These are phyloP conservation scores for Warburgia ugandensis DNA, from an alignment of 164 flowering plant genomes.

Conservation along the genomic window DNA sequence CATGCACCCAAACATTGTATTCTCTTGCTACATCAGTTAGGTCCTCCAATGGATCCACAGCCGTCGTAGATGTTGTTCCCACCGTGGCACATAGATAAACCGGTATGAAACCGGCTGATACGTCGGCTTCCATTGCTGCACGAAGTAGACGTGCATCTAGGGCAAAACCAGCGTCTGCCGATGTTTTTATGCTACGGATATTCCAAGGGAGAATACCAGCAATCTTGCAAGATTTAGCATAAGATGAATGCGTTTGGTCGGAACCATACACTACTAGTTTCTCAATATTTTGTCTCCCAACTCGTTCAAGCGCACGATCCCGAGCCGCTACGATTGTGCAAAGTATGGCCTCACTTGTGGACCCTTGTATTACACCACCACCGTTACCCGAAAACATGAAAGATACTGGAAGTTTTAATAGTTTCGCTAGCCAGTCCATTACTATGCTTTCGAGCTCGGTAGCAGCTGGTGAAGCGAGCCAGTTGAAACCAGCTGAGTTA, in stretches of 20 bases:
- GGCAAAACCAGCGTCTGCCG: slow-evolving; percentile 15
- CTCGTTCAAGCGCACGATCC: slow-evolving; percentile 19
- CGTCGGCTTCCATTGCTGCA: slow-evolving; percentile 26
- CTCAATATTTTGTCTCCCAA: slow-evolving; percentile 17
- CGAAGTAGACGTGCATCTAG: slow-evolving; percentile 22
- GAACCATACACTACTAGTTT: slow-evolving; percentile 53
- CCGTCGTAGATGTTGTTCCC: slow-evolving; percentile 58
- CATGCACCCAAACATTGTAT: slow-evolving; percentile 48
- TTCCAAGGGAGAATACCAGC: slow-evolving; percentile 36
- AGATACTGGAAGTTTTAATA: slow-evolving; percentile 38
- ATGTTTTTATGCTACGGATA: slow-evolving; percentile 27
- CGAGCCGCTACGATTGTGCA: slow-evolving; percentile 48
- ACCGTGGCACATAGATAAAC: slow-evolving; percentile 41
- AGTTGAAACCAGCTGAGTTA: slow-evolving; percentile 52
- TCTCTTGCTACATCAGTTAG: slow-evolving; percentile 36
- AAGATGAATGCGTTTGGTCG: slow-evolving; percentile 59
- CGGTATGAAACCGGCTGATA: slow-evolving; percentile 40
- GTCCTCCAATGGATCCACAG: slow-evolving; percentile 41
- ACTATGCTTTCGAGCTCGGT: slow-evolving; percentile 61
- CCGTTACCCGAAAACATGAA: slow-evolving; percentile 41
- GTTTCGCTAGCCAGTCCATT: slow-evolving; percentile 46
- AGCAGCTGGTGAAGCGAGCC: slow-evolving; percentile 57
- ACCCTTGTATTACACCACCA: slow-evolving; percentile 58
- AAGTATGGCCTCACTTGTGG: slow-evolving; percentile 44
- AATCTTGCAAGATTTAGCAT: slow-evolving; percentile 34